Evolutionary conservation across 2,329 filamentous ascomycete species (phyloP), one percentile per base, ranked within the genome.

Genomic region (Ilyonectria sp.): DNA sequence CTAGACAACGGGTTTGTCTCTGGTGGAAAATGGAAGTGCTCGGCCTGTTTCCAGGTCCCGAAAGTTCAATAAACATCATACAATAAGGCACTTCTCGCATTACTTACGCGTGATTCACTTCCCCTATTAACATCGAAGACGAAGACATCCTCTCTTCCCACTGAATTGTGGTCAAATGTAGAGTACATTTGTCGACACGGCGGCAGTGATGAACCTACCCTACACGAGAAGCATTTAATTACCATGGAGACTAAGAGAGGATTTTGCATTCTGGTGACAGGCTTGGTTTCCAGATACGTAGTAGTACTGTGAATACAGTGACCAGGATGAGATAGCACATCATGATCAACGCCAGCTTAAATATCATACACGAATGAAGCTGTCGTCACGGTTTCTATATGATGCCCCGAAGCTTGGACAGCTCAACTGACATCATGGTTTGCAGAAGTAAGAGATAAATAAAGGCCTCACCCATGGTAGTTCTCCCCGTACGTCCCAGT

Each of bases 391-490:
- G 35, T 26, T 57, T 46, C 54, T 50, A 52, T 57, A 50, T 54
- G 60, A 40, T 50, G 44, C 44, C 52, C 17, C 9, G 6, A 44
- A 49, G 33, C 17, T 35, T 23, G 52, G 43, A 53, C 21, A 9
- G 37, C 53, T 56, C 60, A 50, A 53, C 19, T 62, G 33, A 55
- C 33, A 50, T 53, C 17, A 47, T 54, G 47, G 47, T 59, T 58
- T 40, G 61, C 37, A 64, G 37, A 46, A 53, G 59, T 49, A 46
- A 52, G 55, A 61, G 19, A 60, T 60, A 56, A 61, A 61, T 58
- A 47, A 61, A 57, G 37, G 57, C 52, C 46, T 56, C 53, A 26
- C 57, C 63, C 50, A 37, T 52, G 26, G 33, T 57, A 44, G 57
- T 54, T 44, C 50, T 57, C 35, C 37, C 31, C 58, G 52, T 62